Conservation (phyloP, 83 land plant species). For the Picea abies region DNA sequence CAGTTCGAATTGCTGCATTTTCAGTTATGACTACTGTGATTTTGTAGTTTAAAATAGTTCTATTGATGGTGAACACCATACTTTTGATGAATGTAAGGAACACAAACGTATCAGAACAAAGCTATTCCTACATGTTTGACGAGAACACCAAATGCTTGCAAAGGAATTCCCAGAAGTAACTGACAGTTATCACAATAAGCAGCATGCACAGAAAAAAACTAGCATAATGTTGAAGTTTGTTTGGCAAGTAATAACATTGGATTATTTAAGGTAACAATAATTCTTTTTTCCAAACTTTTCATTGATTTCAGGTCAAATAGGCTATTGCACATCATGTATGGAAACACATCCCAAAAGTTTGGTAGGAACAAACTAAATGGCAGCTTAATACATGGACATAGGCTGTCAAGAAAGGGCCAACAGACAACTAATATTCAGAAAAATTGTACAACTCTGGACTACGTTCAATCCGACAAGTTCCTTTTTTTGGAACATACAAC, state of each 20-base stretch:
- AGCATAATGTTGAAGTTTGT: too few species aligned
- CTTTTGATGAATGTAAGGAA: background rate
- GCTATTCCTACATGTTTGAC: background rate
- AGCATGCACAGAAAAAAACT: background rate
- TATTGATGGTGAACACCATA: background rate
- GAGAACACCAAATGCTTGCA: background rate
- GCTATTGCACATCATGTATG: background rate
- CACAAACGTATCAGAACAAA: background rate
- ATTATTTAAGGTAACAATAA: background rate
- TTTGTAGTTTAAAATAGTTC: background rate
- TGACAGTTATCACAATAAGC: background rate
- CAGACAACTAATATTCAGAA: background rate
- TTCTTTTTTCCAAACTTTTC: background rate
- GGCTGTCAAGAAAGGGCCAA: background rate
- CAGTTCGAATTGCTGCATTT: background rate
- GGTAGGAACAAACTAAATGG: background rate
- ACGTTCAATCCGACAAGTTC: background rate
- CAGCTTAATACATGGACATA: background rate
- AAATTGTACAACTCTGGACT: background rate
- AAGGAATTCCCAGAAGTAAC: background rate
- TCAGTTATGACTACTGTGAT: background rate
- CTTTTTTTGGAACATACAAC: background rate
- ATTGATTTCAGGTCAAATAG: background rate
- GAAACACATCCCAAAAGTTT: background rate
- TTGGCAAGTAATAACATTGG: background rate